Evolutionary conservation across 805 yeast species (phyloP), one percentile per base, ranked within the genome.

Genomic region (Hanseniaspora meyeri): DNA sequence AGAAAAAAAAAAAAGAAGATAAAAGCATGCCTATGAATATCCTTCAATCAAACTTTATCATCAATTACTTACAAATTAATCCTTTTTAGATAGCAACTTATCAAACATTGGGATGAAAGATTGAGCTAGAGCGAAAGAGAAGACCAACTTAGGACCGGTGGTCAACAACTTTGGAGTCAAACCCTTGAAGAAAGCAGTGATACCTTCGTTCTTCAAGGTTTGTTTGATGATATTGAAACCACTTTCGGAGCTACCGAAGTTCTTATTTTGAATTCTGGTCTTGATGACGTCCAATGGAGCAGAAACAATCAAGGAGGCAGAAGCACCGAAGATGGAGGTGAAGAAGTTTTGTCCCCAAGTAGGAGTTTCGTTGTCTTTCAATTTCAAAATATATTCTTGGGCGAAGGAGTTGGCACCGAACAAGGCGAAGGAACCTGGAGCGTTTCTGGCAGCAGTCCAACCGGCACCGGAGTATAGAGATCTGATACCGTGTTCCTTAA

Each of bases 361-460:
- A 45, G 98, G 98, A 60, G 81, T 70, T 37, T 90, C 77, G 75
- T 93, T 89, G 73, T 93, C 98, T 63, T 76, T 67, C 65, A 93
- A 77, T 16, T 90, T 90, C 64, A 88, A 81, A 59, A 93, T 80
- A 74, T 87, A 93, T 74, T 93, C 99, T 74, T 93, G 93, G 60
- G 98, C 97, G 69, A 93, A 93, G 16, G 99, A 96, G 68, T 91
- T 89, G 73, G 97, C 99, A 63, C 99, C 99, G 64, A 93, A 93
- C 58, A 93, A 76, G 17, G 97, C 96, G 68, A 93, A 93, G 1
- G 96, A 88, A 59, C 99, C 99, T 40, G 99, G 99, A 2, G 97
- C 97, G 70, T 93, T 93, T 80, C 99, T 85, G 46, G 99, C 99
- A 63, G 95, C 95, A 59, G 99, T 93, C 99, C 99, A 93, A 58